Evolutionary conservation across 176 grass and related monocot species (phyloP), one percentile per base, ranked within the genome.

Genomic region (Dactylis glomerata): DNA sequence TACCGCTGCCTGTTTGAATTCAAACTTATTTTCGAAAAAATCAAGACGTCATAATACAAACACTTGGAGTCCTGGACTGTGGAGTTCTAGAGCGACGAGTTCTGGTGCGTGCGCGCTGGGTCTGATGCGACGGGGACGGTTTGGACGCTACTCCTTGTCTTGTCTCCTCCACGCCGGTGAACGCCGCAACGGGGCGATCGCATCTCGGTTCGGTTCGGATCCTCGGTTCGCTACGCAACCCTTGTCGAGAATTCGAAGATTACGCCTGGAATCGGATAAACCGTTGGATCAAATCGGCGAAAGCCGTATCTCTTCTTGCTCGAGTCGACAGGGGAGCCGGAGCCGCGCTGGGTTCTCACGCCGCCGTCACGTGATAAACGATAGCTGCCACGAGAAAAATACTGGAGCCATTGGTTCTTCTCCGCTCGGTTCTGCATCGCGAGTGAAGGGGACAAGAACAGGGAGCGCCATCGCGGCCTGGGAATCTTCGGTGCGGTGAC

Each of bases 81-180:
- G 8, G 16, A 49, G 3, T 2, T 30, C 10, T 3, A 8, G 22
- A 44, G 3, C 5, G 46, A 72, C 68, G 68, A 47, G 62, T 17
- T 17, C 57, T 24, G 10, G 22, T 56, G 54, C 20, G 49, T 51
- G 49, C 9, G 64, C 19, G 16, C 68, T 3, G 11, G 38, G 68
- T 8, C 8, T 73, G 70, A 47, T 47, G 41, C 15, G 70, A 74
- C 70, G 26, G 8, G 70, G 70, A 19, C 70, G 70, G 70, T 74
- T 74, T 49, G 70, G 70, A 74, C 70, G 70, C 70, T 74, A 49
- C 70, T 19, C 70, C 16, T 74, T 73, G 70, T 73, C 16, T 74
- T 73, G 70, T 73, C 70, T 73, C 70, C 70, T 73, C 3, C 27
- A 0, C 8, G 23, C 66, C 3, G 23, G 7, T 46, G 12, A 20